These are phyloP conservation scores for Mortierella sp. DNA, from an alignment of 371 early-diverging fungal species.

Conservation along the genomic window DNA sequence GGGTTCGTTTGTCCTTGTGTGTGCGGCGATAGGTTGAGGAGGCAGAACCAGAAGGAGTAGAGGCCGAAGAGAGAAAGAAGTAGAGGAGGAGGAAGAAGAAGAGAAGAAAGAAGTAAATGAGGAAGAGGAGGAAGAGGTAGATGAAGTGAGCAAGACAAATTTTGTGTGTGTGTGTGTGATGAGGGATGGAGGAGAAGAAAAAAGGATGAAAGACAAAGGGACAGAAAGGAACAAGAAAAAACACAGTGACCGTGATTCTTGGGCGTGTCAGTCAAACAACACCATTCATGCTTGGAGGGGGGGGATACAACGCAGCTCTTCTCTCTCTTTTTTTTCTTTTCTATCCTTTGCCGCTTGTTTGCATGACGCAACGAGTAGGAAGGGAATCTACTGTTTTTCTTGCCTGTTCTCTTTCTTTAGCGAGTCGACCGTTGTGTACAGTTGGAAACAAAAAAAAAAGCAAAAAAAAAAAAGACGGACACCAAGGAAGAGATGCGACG, in stretches of 20 bases:
- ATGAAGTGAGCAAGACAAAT: conserved; percentile 12
- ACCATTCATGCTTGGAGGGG: too few relatives aligned
- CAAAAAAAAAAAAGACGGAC: background rate
- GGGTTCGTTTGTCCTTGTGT: background rate
- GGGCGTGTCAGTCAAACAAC: too few relatives aligned
- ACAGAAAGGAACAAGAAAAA: too few relatives aligned
- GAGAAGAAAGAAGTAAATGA: background rate
- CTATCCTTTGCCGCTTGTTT: too few relatives aligned
- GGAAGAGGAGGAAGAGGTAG: too few relatives aligned
- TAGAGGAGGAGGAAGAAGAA: background rate
- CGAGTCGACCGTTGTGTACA: background rate
- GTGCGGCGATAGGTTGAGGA: too few relatives aligned
- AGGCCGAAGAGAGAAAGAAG: conserved; percentile 4
- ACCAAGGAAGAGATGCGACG: background rate
- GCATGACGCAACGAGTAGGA: too few relatives aligned
- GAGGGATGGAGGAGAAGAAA: background rate
- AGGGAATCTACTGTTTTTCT: too few relatives aligned
- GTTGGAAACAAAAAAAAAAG: background rate
- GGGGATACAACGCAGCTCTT: too few relatives aligned
- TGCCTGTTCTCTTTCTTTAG: background rate
- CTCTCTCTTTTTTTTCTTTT: too few relatives aligned
- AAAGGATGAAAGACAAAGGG: background rate
- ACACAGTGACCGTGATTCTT: too few relatives aligned
- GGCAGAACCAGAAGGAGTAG: conserved; percentile 13
- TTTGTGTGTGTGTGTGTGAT: too few relatives aligned